A percentile compares a stretch with the other conserved stretches of the same genome.
phyloP scores from a whole-genome alignment of 495 filamentous ascomycete species.

The Podospora didyma region DNA sequence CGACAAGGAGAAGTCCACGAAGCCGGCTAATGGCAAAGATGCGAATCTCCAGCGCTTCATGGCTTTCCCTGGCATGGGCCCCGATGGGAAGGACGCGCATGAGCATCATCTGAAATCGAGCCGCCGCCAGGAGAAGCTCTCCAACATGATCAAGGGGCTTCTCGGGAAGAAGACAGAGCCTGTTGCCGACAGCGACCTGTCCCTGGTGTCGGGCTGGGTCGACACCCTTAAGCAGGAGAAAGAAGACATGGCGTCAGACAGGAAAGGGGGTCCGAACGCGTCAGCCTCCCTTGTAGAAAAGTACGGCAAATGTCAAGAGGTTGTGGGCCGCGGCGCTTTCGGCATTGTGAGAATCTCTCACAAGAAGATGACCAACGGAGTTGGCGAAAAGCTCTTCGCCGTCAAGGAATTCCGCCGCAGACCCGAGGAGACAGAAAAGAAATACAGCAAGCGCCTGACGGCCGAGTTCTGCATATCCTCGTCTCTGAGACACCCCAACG shows the following conservation, averaged over 20 bases:
- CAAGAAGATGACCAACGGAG: slow-evolving; percentile 82
- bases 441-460: slow-evolving; percentile 97
- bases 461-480: slow-evolving; percentile 99
- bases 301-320: slow-evolving; percentile 97
- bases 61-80: slow-evolving; percentile 10
- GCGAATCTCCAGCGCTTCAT: slow-evolving; percentile 39
- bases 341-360: slow-evolving; percentile 98
- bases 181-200: slow-evolving; percentile 74
- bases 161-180: slow-evolving; percentile 75
- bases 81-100: slow-evolving; percentile 58
- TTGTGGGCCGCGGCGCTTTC: slow-evolving; percentile 96
- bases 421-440: slow-evolving; percentile 89
- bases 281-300: slow-evolving; percentile 88
- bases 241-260: slow-evolving; percentile 64
- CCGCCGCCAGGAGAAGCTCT: slow-evolving; percentile 90
- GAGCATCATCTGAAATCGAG: slow-evolving; percentile 82
- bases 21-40: slow-evolving; percentile 23
- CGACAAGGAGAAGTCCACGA: slow-evolving; percentile 22
- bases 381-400: slow-evolving; percentile 85
- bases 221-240: slow-evolving; percentile 88
- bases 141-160: slow-evolving; percentile 84
- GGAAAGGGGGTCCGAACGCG: slow-evolving; percentile 70
- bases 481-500: slow-evolving; percentile 91
- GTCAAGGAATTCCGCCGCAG: slow-evolving; percentile 97
- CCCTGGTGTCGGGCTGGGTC: slow-evolving; percentile 92